A percentile compares a stretch with the other conserved stretches of the same genome.
These are phyloP conservation scores for Macrophomina pseudophaseolina DNA, from an alignment of 2,329 filamentous ascomycete species.

Conservation along the genomic window DNA sequence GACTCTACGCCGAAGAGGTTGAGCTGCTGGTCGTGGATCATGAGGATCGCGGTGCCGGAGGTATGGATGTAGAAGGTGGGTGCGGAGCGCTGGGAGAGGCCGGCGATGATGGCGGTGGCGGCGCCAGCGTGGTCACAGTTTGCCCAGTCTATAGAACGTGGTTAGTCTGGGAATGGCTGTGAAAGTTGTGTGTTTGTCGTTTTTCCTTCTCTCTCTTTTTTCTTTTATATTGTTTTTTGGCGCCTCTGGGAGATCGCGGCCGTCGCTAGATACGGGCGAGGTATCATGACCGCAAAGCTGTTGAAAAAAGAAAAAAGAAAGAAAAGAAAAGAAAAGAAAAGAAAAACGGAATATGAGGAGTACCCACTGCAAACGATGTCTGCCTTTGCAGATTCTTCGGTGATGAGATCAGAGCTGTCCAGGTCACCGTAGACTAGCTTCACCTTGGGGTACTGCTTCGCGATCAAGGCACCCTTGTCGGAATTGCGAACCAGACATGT, in stretches of 20 bases:
- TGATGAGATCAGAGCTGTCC: constrained; percentile 51
- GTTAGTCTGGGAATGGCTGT: neutral
- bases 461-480: constrained; percentile 54
- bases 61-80: constrained; percentile 59
- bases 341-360: no score
- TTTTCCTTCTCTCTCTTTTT: neutral
- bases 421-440: constrained; percentile 59
- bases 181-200: no score
- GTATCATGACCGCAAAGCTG: no score
- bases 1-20: constrained; percentile 52
- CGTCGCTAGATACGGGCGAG: no score
- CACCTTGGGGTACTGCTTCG: constrained; percentile 53
- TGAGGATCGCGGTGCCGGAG: constrained; percentile 62
- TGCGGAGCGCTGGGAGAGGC: constrained; percentile 52
- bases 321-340: no score
- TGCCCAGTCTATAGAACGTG: constrained; percentile 33
- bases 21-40: constrained; percentile 53
- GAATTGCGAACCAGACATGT: constrained; percentile 57
- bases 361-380: constrained; percentile 51
- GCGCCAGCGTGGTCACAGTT: constrained; percentile 38
- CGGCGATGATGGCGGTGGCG: constrained; percentile 55
- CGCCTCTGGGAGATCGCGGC: no score
- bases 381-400: constrained; percentile 52
- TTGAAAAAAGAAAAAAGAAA: neutral
- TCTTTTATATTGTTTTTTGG: no score